phyloP scores from a whole-genome alignment of 108 stramenopile species.

The Nannochloropsis salina region DNA sequence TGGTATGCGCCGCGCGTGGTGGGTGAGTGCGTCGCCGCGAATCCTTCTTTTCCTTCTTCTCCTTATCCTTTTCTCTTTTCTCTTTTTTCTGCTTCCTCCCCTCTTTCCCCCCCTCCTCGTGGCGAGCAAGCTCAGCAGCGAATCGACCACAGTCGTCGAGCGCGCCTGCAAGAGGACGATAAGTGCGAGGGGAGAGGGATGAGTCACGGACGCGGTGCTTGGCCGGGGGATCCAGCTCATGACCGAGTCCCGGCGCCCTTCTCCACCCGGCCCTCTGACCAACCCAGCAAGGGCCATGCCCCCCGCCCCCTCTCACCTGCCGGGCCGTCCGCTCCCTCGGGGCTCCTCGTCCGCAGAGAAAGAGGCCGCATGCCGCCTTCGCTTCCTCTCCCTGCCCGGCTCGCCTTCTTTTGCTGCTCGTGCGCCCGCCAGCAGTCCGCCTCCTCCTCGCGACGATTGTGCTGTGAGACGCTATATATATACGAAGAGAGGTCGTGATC shows the following conservation, averaged over 20 bases:
- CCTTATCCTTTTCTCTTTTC: not conserved
- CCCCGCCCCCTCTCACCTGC: too few species aligned
- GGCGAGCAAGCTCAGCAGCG: too few species aligned
- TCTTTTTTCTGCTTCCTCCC: not conserved
- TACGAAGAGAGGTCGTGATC: not conserved
- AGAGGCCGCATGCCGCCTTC: not conserved
- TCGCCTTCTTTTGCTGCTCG: slow-evolving; percentile 6
- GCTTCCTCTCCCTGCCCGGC: not conserved
- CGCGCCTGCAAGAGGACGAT: too few species aligned
- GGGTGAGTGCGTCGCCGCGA: not conserved
- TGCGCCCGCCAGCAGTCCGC: slow-evolving; percentile 7
- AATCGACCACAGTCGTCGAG: too few species aligned
- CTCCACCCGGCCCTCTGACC: too few species aligned
- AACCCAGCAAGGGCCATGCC: too few species aligned
- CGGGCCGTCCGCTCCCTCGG: too few species aligned
- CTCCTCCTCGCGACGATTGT: slow-evolving; percentile 4
- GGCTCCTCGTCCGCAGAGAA: too few species aligned
- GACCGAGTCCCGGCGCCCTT: too few species aligned
- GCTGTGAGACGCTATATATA: not conserved
- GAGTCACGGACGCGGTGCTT: too few species aligned
- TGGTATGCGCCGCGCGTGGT: not conserved
- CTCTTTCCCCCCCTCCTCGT: not conserved
- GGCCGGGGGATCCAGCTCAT: too few species aligned
- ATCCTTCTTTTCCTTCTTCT: slow-evolving; percentile 10
- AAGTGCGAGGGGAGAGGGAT: too few species aligned